These are phyloP conservation scores for Lathyrus oleraceus DNA, from an alignment of 306 rosid species.

Conservation along the genomic window DNA sequence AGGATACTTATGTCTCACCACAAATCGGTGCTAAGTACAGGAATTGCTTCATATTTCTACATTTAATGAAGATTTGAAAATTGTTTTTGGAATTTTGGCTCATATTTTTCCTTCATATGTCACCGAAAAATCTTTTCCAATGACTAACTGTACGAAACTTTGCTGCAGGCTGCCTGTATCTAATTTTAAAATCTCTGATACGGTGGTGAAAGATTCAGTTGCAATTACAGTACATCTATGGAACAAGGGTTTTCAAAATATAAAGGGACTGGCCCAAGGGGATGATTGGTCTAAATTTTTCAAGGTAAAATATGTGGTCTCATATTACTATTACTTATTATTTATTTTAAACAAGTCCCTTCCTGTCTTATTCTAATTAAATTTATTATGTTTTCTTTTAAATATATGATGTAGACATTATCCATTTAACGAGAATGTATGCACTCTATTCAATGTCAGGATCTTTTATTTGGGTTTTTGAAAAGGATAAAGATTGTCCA, in stretches of 20 bases:
- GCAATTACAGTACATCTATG: slow-evolving; percentile 51
- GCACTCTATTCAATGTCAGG: neutral
- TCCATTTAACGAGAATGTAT: neutral
- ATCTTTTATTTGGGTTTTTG: neutral
- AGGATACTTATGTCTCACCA: slow-evolving; percentile 26
- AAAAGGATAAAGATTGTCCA: neutral
- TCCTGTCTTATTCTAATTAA: slow-evolving; percentile 18
- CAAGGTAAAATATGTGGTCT: slow-evolving; percentile 54
- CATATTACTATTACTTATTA: neutral
- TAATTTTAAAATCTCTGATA: slow-evolving; percentile 57
- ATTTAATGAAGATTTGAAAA: slow-evolving; percentile 15
- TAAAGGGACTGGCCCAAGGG: slow-evolving; percentile 60
- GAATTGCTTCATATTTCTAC: neutral
- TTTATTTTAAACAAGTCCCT: neutral
- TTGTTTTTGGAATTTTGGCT: slow-evolving; percentile 21
- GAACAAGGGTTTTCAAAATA: slow-evolving; percentile 57
- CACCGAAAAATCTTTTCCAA: slow-evolving; percentile 7
- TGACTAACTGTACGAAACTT: slow-evolving; percentile 38
- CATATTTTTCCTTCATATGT: slow-evolving; percentile 22
- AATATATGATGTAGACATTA: neutral
- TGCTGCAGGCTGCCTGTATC: slow-evolving; percentile 52
- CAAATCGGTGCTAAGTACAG: slow-evolving; percentile 22
- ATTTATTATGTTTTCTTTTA: neutral
- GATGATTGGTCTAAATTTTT: slow-evolving; percentile 68
- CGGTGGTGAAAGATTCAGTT: slow-evolving; percentile 45